Percentiles rank a stretch among this genome's conserved stretches.
Evolutionary conservation across 73 alveolate species (phyloP).

Genomic region (Tetrahymena malaccensis): DNA sequence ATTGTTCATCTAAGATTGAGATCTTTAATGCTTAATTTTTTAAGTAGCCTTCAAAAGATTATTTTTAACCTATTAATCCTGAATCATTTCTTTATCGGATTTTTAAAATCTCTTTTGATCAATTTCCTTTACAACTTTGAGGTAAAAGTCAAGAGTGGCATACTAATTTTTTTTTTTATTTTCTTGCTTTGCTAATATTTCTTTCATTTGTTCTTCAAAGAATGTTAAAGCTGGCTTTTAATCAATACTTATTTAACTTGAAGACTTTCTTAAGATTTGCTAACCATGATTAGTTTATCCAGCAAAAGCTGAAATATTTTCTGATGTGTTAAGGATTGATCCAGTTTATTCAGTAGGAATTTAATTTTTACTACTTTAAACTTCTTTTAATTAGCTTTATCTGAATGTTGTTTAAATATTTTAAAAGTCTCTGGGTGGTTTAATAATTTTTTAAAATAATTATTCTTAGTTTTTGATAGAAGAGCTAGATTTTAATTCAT

Average conservation of each 20-base stretch:
- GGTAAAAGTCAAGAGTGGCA: background rate
- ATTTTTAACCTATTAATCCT: background rate
- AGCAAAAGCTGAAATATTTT: background rate
- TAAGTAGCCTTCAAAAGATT: background rate
- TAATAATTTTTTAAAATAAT: too few species aligned
- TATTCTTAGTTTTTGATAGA: background rate
- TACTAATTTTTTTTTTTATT: background rate
- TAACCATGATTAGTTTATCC: background rate
- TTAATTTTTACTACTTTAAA: too few species aligned
- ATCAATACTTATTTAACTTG: background rate
- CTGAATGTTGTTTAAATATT: too few species aligned
- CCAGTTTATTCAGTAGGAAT: background rate
- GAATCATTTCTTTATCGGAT: background rate
- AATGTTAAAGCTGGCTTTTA: background rate
- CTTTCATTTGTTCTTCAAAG: background rate
- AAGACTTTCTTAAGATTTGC: background rate
- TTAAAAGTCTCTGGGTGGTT: background rate
- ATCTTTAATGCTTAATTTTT: background rate
- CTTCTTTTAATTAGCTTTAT: background rate
- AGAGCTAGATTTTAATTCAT: background rate
- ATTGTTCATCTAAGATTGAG: background rate
- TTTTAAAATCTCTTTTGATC: background rate
- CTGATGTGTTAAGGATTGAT: background rate
- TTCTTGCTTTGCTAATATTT: background rate
- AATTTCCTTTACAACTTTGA: background rate